Conservation (phyloP, 78 protist genomes). For the Dictyostelium intermedium region DNA sequence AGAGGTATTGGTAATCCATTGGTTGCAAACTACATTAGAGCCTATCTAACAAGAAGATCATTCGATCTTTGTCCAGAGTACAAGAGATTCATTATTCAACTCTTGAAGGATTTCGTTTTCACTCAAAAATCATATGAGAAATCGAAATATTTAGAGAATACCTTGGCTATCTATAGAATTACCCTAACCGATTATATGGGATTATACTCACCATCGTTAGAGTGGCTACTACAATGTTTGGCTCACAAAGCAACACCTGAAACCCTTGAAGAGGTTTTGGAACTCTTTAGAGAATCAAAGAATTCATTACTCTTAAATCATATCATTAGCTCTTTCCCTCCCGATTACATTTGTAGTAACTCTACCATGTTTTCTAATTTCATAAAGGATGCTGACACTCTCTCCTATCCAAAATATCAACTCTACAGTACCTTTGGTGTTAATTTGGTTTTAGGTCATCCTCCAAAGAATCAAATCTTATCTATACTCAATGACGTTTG, state of each 20-base stretch:
- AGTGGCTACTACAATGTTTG: constrained; percentile 88
- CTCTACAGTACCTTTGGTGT: constrained; percentile 88
- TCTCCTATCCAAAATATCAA: constrained; percentile 71
- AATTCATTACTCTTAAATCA: constrained; percentile 73
- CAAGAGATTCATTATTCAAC: constrained; percentile 48
- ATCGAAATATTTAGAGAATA: constrained; percentile 33
- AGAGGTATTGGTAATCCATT: constrained; percentile 92
- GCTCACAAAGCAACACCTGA: constrained; percentile 66
- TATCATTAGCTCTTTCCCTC: constrained; percentile 75
- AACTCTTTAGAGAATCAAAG: constrained; percentile 41
- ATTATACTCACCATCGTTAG: constrained; percentile 82
- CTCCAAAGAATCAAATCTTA: constrained; percentile 64
- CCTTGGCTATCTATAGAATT: neutral
- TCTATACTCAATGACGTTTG: constrained; percentile 86
- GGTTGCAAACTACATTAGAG: constrained; percentile 87
- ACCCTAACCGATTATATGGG: constrained; percentile 73
- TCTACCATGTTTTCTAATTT: constrained; percentile 51
- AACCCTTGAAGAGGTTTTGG: constrained; percentile 47
- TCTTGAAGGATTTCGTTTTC: constrained; percentile 68
- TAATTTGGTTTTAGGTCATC: constrained; percentile 62
- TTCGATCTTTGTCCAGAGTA: constrained; percentile 65
- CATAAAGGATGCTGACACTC: constrained; percentile 78
- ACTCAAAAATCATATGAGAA: constrained; percentile 46
- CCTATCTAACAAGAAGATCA: constrained; percentile 83
- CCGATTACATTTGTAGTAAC: constrained; percentile 69